Percentiles rank a stretch among this genome's conserved stretches.
These are phyloP conservation scores for Candida endomychidarum DNA, from an alignment of 805 yeast genomes.

Conservation along the genomic window DNA sequence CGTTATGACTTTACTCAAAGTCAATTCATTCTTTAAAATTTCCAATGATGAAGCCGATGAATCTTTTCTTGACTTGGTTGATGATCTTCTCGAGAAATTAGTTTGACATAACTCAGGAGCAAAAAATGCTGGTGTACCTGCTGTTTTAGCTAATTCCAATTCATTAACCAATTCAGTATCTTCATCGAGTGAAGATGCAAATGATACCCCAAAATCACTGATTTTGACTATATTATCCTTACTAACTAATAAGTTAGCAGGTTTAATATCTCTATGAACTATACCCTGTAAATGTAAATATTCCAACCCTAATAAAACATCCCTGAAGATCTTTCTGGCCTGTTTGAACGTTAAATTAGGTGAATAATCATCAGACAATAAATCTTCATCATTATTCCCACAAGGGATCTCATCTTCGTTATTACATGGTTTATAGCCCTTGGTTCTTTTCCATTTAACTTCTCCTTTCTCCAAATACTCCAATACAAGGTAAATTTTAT, in stretches of 20 bases:
- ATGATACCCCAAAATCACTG: slow-evolving; percentile 95
- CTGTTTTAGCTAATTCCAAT: slow-evolving; percentile 88
- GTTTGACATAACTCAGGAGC: slow-evolving; percentile 90
- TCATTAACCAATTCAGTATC: slow-evolving; percentile 52
- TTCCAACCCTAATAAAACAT: slow-evolving; percentile 84
- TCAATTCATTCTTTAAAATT: slow-evolving; percentile 21
- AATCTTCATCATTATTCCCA: slow-evolving; percentile 20
- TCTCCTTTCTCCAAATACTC: slow-evolving; percentile 93
- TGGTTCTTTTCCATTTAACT: slow-evolving; percentile 64
- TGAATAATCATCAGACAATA: slow-evolving; percentile 26
- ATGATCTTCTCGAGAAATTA: slow-evolving; percentile 30
- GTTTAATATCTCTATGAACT: slow-evolving; percentile 93
- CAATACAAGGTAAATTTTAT: slow-evolving; percentile 84
- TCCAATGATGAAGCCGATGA: slow-evolving; percentile 24
- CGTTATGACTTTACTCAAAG: slow-evolving; percentile 29
- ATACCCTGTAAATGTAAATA: slow-evolving; percentile 88
- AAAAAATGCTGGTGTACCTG: slow-evolving; percentile 96
- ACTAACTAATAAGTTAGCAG: slow-evolving; percentile 81
- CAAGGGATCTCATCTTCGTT: slow-evolving; percentile 36
- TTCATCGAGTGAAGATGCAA: slow-evolving; percentile 52
- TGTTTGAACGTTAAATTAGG: slow-evolving; percentile 70
- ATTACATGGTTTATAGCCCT: not conserved
- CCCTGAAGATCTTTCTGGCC: slow-evolving; percentile 73
- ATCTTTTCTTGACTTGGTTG: slow-evolving; percentile 9
- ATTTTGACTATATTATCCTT: slow-evolving; percentile 77